phyloP scores from a whole-genome alignment of 2,329 filamentous ascomycete genomes.

The Talaromyces sp. region DNA sequence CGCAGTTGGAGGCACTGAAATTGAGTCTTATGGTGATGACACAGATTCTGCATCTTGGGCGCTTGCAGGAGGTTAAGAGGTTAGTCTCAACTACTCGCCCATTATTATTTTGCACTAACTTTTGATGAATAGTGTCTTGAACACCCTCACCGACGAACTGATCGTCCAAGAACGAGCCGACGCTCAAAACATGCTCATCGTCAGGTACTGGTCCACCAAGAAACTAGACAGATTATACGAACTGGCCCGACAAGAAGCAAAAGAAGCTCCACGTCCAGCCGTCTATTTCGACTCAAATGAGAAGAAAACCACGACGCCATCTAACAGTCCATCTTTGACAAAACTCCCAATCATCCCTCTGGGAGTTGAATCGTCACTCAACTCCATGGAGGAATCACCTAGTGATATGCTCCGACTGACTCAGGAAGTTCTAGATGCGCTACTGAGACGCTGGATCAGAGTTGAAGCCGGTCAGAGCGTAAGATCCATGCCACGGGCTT shows the following conservation, averaged over 20 bases:
- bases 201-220: slow-evolving; percentile 41
- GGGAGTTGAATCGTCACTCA: slow-evolving; percentile 33
- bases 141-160: slow-evolving; percentile 27
- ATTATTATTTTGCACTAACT: not conserved
- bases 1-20: slow-evolving; percentile 41
- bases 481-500: slow-evolving; percentile 13
- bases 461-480: slow-evolving; percentile 13
- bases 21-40: slow-evolving; percentile 40
- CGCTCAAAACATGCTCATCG: slow-evolving; percentile 43
- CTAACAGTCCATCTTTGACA: slow-evolving; percentile 10
- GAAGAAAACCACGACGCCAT: not conserved
- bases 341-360: slow-evolving; percentile 31
- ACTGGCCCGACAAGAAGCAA: slow-evolving; percentile 34
- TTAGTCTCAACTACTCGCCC: slow-evolving; percentile 3
- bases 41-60: slow-evolving; percentile 39
- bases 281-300: slow-evolving; percentile 1
- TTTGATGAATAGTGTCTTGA: slow-evolving; percentile 10
- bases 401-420: slow-evolving; percentile 40
- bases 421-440: slow-evolving; percentile 31
- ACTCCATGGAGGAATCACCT: slow-evolving; percentile 33
- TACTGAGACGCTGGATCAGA: slow-evolving; percentile 31
- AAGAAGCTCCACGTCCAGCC: slow-evolving; percentile 15
- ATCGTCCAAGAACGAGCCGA: slow-evolving; percentile 42
- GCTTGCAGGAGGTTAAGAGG: slow-evolving; percentile 29
- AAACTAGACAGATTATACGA: slow-evolving; percentile 38